These are phyloP conservation scores for Gyrodon lividus DNA, from an alignment of 768 basidiomycete genomes.

Conservation along the genomic window DNA sequence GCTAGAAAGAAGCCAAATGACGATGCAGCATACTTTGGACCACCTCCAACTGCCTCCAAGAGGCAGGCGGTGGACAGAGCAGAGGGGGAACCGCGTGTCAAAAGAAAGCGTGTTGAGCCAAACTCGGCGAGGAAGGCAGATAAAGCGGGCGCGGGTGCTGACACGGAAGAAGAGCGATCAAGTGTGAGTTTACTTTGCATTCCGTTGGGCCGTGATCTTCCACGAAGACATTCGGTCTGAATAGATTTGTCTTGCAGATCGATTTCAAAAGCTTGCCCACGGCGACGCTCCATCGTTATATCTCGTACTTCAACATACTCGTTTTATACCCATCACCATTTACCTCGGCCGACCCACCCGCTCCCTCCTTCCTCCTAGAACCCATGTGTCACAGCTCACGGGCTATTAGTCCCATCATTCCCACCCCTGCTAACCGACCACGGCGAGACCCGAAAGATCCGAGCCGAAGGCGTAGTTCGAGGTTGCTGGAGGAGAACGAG, in stretches of 20 bases:
- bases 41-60: slow-evolving; percentile 54
- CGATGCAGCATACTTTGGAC: slow-evolving; percentile 70
- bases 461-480: slow-evolving; percentile 65
- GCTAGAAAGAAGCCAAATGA: slow-evolving; percentile 63
- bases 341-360: slow-evolving; percentile 64
- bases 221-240: background rate
- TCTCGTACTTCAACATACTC: slow-evolving; percentile 72
- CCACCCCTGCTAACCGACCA: slow-evolving; percentile 69
- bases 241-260: slow-evolving; percentile 44
- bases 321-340: slow-evolving; percentile 68
- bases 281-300: slow-evolving; percentile 65
- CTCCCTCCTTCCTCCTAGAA: slow-evolving; percentile 59
- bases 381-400: slow-evolving; percentile 45
- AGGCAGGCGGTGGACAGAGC: slow-evolving; percentile 64
- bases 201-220: background rate
- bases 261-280: slow-evolving; percentile 74
- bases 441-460: slow-evolving; percentile 65
- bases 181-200: slow-evolving; percentile 24
- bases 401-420: slow-evolving; percentile 47
- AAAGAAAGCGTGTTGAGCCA: slow-evolving; percentile 68
- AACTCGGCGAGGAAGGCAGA: slow-evolving; percentile 29
- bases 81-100: slow-evolving; percentile 73
- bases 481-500: slow-evolving; percentile 63
- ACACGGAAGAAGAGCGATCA: slow-evolving; percentile 29
- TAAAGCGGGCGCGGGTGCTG: slow-evolving; percentile 39